Base-by-base conservation (phyloP, 2,329 filamentous ascomycete genomes). In the Aspergillus tubingensis region DNA sequence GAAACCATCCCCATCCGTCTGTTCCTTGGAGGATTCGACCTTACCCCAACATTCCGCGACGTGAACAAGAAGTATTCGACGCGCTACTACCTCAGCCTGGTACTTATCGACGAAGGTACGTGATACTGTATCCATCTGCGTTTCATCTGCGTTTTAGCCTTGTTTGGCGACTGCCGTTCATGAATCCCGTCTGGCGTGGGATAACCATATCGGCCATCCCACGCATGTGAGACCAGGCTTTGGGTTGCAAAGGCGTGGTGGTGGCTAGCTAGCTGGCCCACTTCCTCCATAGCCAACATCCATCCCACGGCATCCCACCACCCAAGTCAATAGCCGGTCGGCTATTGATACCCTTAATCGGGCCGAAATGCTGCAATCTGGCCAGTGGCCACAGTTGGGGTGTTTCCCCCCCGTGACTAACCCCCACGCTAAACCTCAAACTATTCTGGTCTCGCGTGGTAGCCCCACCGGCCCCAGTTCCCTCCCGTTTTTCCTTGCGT, bases 1-100 rank as follows among this genome's bases (percentile, higher is more conserved):
- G 89, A 91, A 78, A 98, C 95, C 2, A 99, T 99, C 63, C 95
- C 95, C 21, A 99, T 99, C 73, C 86, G 95, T 69, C 84, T 99
- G 58, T 99, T 99, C 86, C 86, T 99, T 8, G 95, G 95, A 62
- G 95, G 95, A 55, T 99, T 99, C 76, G 96, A 99, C 78, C 80
- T 99, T 64, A 99, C 95, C 4, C 95, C 95, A 15, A 99, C 95
- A 11, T 99, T 99, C 86, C 91, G 95, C 64, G 95, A 99, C 76
- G 96, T 99, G 68, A 99, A 99, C 86, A 99, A 99, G 85, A 99
- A 99, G 81, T 99, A 96, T 79, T 98, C 94, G 25, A 98, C 94
- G 39, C 86, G 95, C 72, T 99, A 99, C 80, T 99, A 99, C 80
- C 86, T 99, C 64, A 97, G 93, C 75, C 81, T 99, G 64, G 95